Conservation (phyloP, 352 stramenopile species). For the Phytophthora tentaculata region DNA sequence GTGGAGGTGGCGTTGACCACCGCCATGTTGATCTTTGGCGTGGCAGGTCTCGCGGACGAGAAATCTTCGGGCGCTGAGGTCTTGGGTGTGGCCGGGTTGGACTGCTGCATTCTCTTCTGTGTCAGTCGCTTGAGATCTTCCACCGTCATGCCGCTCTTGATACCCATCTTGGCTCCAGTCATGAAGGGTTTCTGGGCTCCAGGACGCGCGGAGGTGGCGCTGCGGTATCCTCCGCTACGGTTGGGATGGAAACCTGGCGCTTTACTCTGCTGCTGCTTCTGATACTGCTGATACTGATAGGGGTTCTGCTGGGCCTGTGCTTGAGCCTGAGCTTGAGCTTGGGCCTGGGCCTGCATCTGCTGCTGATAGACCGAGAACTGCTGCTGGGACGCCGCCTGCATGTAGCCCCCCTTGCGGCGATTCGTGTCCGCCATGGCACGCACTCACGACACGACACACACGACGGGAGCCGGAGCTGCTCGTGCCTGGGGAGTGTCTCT, state of each 20-base stretch:
- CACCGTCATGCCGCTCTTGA: conserved; percentile 91
- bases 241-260: conserved; percentile 33
- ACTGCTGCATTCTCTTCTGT: conserved; percentile 86
- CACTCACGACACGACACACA: conserved; percentile 25
- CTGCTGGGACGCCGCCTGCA: conserved; percentile 38
- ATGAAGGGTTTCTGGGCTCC: conserved; percentile 40
- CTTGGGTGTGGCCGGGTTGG: conserved; percentile 51
- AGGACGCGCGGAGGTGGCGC: conserved; percentile 3
- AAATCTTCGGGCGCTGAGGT: conserved; percentile 24
- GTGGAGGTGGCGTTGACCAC: conserved; percentile 49
- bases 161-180: conserved; percentile 76
- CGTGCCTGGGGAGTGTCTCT: conserved; percentile 11
- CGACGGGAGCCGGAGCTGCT: conserved; percentile 10
- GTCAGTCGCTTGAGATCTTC: conserved; percentile 88
- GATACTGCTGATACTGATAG: conserved; percentile 50
- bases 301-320: conserved; percentile 38
- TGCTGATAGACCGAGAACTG: conserved; percentile 48
- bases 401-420: conserved; percentile 51
- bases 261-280: conserved; percentile 48
- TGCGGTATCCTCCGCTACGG: conserved; percentile 36
- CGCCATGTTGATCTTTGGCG: conserved; percentile 73
- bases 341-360: conserved; percentile 42
- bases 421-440: conserved; percentile 55
- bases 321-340: conserved; percentile 1
- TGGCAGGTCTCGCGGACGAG: conserved; percentile 43